These are phyloP conservation scores for Camellia sinensis DNA, from an alignment of 148 eudicot species.

Conservation along the genomic window DNA sequence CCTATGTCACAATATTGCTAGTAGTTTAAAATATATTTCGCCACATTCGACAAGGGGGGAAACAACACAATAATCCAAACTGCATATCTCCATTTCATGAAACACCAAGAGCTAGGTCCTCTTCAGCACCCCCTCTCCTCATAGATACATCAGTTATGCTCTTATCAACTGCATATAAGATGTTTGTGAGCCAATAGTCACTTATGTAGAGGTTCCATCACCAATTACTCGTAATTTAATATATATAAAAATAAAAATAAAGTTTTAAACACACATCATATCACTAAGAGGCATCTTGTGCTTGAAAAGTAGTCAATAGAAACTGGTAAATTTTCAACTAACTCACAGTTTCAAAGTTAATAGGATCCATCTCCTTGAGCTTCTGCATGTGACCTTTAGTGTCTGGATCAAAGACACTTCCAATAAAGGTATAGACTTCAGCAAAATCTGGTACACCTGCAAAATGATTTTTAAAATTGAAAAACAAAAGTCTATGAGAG, in stretches of 20 bases:
- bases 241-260: not conserved
- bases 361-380: conserved; percentile 98
- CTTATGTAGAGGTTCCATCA: not conserved
- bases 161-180: too few relatives aligned
- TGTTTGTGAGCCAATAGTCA: not conserved
- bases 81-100: not conserved
- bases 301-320: not conserved
- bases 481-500: not conserved
- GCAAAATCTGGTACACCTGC: conserved; percentile 86
- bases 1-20: not conserved
- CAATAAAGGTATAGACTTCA: conserved; percentile 89
- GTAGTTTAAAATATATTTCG: not conserved
- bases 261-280: not conserved
- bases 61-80: not conserved
- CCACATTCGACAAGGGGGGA: not conserved
- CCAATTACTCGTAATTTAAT: not conserved
- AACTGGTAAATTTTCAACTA: not conserved
- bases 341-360: conserved; percentile 89
- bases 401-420: conserved; percentile 89
- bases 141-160: not conserved
- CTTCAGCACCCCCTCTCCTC: too few relatives aligned
- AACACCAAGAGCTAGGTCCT: not conserved
- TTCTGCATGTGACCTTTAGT: conserved; percentile 69
- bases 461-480: conserved; percentile 5
- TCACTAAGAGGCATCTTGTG: not conserved